A percentile compares a stretch with the other conserved stretches of the same genome.
Conservation (phyloP, 2,329 filamentous ascomycete species). For the Nemania diffusa region DNA sequence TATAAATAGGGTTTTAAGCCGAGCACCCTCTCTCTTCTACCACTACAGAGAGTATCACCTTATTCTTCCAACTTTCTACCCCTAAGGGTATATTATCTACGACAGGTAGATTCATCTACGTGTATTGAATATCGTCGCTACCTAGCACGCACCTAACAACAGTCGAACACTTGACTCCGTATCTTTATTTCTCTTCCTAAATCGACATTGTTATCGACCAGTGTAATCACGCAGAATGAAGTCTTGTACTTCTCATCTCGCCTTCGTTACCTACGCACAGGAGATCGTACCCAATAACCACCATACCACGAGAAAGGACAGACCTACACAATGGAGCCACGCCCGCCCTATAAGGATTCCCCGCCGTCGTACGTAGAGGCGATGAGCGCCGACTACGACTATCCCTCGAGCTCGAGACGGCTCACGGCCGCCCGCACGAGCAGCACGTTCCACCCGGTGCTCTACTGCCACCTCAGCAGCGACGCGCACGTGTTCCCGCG, state of each 20-base stretch:
- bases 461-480: not conserved
- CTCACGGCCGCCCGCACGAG: not conserved
- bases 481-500: constrained; percentile 18
- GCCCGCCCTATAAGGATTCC: not conserved
- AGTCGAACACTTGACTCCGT: not conserved
- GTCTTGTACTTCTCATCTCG: constrained; percentile 4
- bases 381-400: not conserved
- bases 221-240: constrained; percentile 20
- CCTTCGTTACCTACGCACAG: not conserved
- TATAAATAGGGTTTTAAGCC: not conserved
- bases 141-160: not conserved
- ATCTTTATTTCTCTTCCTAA: constrained; percentile 6
- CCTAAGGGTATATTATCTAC: not conserved
- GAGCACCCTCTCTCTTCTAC: not conserved
- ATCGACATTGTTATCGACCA: not conserved
- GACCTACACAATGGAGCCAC: not conserved
- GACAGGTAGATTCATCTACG: not conserved
- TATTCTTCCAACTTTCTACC: not conserved
- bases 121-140: not conserved
- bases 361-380: constrained; percentile 36
- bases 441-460: not conserved
- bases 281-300: not conserved
- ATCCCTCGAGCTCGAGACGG: not conserved
- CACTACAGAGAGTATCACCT: not conserved
- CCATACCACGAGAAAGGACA: not conserved